Base-by-base conservation (phyloP, 331 rosid genomes). In the Quercus tomentella region DNA sequence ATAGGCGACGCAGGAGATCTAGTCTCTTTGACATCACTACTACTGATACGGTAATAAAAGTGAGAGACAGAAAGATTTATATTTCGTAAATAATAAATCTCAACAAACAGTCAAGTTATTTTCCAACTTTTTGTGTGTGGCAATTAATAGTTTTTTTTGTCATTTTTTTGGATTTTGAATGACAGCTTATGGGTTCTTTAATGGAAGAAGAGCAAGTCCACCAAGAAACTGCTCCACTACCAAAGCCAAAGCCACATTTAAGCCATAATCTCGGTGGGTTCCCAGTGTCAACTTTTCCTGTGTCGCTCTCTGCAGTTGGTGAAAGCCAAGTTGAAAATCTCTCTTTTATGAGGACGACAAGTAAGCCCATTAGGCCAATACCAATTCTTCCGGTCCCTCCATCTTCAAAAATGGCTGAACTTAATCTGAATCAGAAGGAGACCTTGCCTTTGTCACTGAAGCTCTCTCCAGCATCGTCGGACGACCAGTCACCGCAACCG, bases 1-100 rank as follows among this genome's bases (percentile, higher is more conserved):
- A 84, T 33, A 91, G 98, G 69, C 82, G 98, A 4, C 98, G 98
- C 83, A 89, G 98, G 71, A 94, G 98, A 88, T 94, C 97, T 84
- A 94, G 98, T 75, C 93, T 94, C 18, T 94, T 94, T 51, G 98
- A 94, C 74, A 94, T 94, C 86, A 94, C 98, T 73, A 88, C 98
- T 73, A 87, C 97, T n/a, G 91, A 92, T 78, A 77, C 94, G 21
- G 98, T 94, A 86, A 11, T 51, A 21, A 68, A 4, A 37, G 45
- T 37, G 45, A 8, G 8, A n/a, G n/a, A n/a, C n/a, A n/a, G n/a
- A n/a, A n/a, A 37, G 45, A 2, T 37, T 37, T 37, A 7, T 37
- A 8, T 2, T 0, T 8, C 45, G 45, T 37, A 37, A 51, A 75
- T 28, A 15, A 6, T 35, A 54, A 75, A 55, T 17, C 22, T 28